phyloP scores from a whole-genome alignment of 306 rosid genomes.

The Mimosa pudica region DNA sequence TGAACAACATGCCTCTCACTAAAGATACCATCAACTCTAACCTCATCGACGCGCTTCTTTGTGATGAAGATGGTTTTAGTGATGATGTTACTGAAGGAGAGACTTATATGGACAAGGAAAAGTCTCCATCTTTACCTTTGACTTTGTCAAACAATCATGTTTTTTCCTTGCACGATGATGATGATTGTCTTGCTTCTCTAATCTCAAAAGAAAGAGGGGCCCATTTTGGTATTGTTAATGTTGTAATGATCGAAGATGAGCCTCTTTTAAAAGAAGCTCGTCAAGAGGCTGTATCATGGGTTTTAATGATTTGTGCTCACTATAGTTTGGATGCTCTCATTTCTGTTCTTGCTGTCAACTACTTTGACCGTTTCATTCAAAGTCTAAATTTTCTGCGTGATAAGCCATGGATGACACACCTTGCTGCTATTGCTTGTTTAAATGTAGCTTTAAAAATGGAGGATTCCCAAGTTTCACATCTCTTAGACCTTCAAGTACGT shows the following conservation, averaged over 20 bases:
- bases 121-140: constrained; percentile 47
- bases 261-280: constrained; percentile 54
- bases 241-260: constrained; percentile 38
- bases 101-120: constrained; percentile 19
- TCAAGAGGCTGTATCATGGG: constrained; percentile 69
- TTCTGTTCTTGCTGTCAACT: constrained; percentile 78
- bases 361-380: constrained; percentile 80
- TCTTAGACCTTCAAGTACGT: constrained; percentile 84
- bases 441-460: constrained; percentile 91
- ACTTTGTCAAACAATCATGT: constrained; percentile 53
- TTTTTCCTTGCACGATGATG: constrained; percentile 72
- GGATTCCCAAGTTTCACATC: constrained; percentile 81
- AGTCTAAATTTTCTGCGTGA: constrained; percentile 59
- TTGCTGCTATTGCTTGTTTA: constrained; percentile 75
- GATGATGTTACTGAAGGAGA: constrained; percentile 36
- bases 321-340: constrained; percentile 78
- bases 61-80: constrained; percentile 55
- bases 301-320: constrained; percentile 58
- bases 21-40: constrained; percentile 47
- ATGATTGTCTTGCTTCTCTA: constrained; percentile 62
- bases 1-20: constrained; percentile 61
- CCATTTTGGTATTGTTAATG: constrained; percentile 37
- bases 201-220: constrained; percentile 67
- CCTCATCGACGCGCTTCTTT: constrained; percentile 63
- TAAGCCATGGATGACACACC: constrained; percentile 89